Evolutionary conservation across 192 early-diverging fungal species (phyloP), one percentile per base, ranked within the genome.

Genomic region (Rhizoclosmatium sp.): DNA sequence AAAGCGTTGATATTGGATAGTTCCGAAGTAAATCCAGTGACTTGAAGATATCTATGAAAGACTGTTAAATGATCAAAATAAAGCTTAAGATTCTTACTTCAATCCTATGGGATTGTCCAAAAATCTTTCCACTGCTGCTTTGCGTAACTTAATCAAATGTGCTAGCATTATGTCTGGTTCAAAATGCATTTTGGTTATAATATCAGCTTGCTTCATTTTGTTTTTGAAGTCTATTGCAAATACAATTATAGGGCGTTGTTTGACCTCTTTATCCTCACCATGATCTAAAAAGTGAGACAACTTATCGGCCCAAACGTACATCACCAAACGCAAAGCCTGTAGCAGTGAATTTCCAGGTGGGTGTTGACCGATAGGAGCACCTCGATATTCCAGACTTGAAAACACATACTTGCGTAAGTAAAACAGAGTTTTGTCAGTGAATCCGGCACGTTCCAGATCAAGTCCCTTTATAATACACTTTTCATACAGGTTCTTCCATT

Each of bases 151-250:
- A 42, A 42, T 7, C 7, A 75, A 59, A 46, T 64, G 72, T 4
- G 59, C 7, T 4, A 47, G 14, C 72, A 59, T 59, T 23, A 47
- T 62, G 23, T 60, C 59, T 46, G n/a, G 72, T 14, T 59, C 59
- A 19, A 75, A 75, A 45, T 42, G 9, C 72, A 75, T 75, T 64
- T 75, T 75, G 1, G 72, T 23, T 9, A 75, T 47, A 42, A 75
- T 75, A 21, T 75, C 72, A 16, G 58, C 72, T 49, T 75, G 72
- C n/a, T 75, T 75, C 59, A 75, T 59, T 21, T 75, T 75, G 72
- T 75, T 75, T 75, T 75, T 75, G 41, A 75, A 60, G 61, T 75
- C 72, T 71, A 58, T 23, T 23, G 62, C 14, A 39, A 4, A 23
- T 3, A 23, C 2, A 65, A 39, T 7, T 16, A 54, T 54, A 12